These are phyloP conservation scores for Epichloe gansuensis DNA, from an alignment of 2,329 filamentous ascomycete species.

Conservation along the genomic window DNA sequence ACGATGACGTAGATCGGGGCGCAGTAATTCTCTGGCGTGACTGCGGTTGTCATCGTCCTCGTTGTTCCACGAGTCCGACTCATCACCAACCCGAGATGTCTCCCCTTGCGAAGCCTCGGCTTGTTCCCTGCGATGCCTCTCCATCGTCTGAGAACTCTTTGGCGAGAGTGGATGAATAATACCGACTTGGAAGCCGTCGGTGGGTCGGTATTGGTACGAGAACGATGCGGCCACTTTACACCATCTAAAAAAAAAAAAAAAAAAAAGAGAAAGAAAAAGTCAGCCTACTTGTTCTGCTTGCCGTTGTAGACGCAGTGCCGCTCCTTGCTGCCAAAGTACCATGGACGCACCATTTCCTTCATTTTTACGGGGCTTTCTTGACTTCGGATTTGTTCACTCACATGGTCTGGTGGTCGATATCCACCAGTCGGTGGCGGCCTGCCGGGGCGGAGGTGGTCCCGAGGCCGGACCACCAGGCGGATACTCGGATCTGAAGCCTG, in stretches of 20 bases:
- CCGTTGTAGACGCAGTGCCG: background rate
- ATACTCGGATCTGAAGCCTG: conserved; percentile 8
- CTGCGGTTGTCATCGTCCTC: conserved; percentile 10
- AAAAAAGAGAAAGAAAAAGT: background rate
- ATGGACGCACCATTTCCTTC: conserved; percentile 27
- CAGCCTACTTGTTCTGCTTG: conserved; percentile 12
- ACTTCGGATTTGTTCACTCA: conserved; percentile 28
- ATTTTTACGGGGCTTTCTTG: conserved; percentile 11
- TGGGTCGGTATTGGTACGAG: background rate
- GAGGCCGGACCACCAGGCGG: conserved; percentile 12
- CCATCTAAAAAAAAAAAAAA: conserved; percentile 14
- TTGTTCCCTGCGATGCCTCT: conserved; percentile 26
- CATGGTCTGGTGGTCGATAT: conserved; percentile 28
- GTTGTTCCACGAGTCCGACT: conserved; percentile 9
- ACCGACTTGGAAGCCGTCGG: conserved; percentile 26
- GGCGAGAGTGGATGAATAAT: conserved; percentile 36
- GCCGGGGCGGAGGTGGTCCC: conserved; percentile 21
- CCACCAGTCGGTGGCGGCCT: conserved; percentile 21
- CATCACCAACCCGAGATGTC: conserved; percentile 7
- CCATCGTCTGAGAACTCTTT: conserved; percentile 33
- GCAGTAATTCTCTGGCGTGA: background rate
- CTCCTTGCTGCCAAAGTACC: conserved; percentile 14
- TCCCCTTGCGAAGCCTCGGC: conserved; percentile 14
- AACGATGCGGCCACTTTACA: conserved; percentile 12
- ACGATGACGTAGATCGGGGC: conserved; percentile 12